These are phyloP conservation scores for Rhododendron griersonianum DNA, from an alignment of 148 eudicot genomes.

Conservation along the genomic window DNA sequence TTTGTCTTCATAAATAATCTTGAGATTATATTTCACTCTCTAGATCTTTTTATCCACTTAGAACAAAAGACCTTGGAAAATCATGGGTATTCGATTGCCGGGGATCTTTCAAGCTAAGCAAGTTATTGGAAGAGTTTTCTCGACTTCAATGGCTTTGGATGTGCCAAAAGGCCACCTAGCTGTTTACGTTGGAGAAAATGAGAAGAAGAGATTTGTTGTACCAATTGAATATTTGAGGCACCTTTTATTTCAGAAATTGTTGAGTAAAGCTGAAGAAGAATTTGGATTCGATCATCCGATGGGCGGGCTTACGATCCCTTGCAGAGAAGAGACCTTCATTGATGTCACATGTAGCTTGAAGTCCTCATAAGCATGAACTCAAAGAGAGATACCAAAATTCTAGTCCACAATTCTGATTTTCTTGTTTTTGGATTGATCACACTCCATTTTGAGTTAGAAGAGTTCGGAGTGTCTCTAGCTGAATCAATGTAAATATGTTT, in stretches of 20 bases:
- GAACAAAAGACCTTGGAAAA: neutral
- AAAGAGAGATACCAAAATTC: neutral
- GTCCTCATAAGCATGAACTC: neutral
- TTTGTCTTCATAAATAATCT: neutral
- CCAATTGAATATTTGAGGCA: slow-evolving; percentile 22
- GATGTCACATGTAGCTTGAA: neutral
- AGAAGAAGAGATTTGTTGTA: slow-evolving; percentile 17
- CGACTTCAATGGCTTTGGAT: neutral
- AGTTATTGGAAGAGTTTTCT: neutral
- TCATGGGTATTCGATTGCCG: slow-evolving; percentile 12
- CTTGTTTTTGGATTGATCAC: neutral
- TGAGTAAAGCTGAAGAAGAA: slow-evolving; percentile 36
- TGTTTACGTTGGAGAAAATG: slow-evolving; percentile 40
- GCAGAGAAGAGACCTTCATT: slow-evolving; percentile 11
- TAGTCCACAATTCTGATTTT: neutral
- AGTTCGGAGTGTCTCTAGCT: neutral
- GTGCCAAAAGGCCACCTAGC: slow-evolving; percentile 61
- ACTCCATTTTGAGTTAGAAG: neutral
- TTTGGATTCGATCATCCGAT: slow-evolving; percentile 45
- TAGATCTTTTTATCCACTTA: neutral
- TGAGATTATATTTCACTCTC: neutral
- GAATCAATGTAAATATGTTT: neutral
- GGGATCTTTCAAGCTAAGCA: neutral
- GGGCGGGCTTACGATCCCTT: slow-evolving; percentile 40
- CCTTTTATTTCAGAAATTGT: slow-evolving; percentile 14